These are phyloP conservation scores for Colletotrichum kahawae DNA, from an alignment of 2,329 filamentous ascomycete species.

Conservation along the genomic window DNA sequence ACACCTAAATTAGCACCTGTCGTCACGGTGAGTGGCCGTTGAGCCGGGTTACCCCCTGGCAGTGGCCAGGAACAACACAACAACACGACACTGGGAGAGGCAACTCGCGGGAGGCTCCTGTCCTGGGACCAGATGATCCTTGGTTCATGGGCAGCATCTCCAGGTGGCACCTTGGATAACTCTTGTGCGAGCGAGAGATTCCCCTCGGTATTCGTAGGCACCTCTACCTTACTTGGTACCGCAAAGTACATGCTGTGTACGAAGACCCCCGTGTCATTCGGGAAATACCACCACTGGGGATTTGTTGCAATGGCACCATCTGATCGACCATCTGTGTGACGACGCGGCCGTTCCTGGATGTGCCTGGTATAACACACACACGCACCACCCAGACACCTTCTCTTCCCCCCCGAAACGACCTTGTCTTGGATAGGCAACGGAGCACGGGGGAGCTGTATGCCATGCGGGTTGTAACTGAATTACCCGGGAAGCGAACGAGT, in stretches of 20 bases:
- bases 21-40: conserved; percentile 16
- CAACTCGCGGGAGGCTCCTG: neutral
- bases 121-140: neutral
- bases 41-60: conserved; percentile 10
- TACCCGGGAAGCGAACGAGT: neutral
- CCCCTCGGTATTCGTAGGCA: neutral
- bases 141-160: neutral
- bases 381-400: neutral
- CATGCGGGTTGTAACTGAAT: neutral
- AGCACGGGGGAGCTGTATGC: neutral
- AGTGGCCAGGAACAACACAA: conserved; percentile 2
- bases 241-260: neutral
- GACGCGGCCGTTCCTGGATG: conserved; percentile 17
- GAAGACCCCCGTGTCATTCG: neutral
- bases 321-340: conserved; percentile 18
- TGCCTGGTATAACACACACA: conserved; percentile 1
- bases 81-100: neutral
- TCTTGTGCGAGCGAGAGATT: neutral
- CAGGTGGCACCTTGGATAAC: neutral
- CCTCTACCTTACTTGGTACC: neutral
- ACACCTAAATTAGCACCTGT: conserved; percentile 16
- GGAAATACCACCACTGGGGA: conserved; percentile 2
- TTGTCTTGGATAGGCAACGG: conserved; percentile 6
- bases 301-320: conserved; percentile 14
- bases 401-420: neutral